Conservation (phyloP, 495 filamentous ascomycete species). For the Aspergillus baeticus region DNA sequence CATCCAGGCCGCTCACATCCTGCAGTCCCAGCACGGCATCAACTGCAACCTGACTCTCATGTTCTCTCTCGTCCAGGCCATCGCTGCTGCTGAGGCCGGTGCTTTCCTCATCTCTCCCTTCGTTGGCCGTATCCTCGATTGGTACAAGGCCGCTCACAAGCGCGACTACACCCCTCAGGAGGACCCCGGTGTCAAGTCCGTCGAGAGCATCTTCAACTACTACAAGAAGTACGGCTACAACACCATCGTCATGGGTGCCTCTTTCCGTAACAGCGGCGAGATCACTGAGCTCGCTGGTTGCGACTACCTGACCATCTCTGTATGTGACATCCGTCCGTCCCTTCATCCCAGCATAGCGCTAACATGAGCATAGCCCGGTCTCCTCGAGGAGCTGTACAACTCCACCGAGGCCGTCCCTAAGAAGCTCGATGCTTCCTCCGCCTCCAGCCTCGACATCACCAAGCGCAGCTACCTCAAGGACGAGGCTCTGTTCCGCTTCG, state of each 20-base stretch:
- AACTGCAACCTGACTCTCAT: conserved; percentile 99
- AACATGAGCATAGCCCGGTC: conserved; percentile 62
- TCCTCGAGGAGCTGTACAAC: conserved; percentile 91
- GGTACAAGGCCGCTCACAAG: conserved; percentile 96
- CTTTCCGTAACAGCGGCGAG: conserved; percentile 92
- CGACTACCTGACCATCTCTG: conserved; percentile 97
- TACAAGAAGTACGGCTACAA: conserved; percentile 99
- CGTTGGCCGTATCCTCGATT: conserved; percentile 98
- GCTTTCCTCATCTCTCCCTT: conserved; percentile 99
- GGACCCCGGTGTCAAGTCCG: conserved; percentile 95
- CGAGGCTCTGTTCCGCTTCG: conserved; percentile 92
- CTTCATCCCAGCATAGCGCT: not conserved
- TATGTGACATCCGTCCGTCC: conserved; percentile 43
- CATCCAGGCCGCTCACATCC: conserved; percentile 93
- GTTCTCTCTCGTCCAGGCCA: conserved; percentile 95
- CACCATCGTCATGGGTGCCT: conserved; percentile 99
- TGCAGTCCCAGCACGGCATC: conserved; percentile 89
- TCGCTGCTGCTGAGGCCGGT: conserved; percentile 93
- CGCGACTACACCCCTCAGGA: conserved; percentile 85
- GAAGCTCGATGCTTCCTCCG: conserved; percentile 79
- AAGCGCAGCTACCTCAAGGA: conserved; percentile 90
- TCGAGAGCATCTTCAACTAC: conserved; percentile 98
- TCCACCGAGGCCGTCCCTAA: conserved; percentile 74
- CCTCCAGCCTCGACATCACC: conserved; percentile 67
- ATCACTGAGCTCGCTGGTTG: conserved; percentile 98